A percentile compares a stretch with the other conserved stretches of the same genome.
Conservation (phyloP, 805 yeast species). For the Babjeviella inositovora region DNA sequence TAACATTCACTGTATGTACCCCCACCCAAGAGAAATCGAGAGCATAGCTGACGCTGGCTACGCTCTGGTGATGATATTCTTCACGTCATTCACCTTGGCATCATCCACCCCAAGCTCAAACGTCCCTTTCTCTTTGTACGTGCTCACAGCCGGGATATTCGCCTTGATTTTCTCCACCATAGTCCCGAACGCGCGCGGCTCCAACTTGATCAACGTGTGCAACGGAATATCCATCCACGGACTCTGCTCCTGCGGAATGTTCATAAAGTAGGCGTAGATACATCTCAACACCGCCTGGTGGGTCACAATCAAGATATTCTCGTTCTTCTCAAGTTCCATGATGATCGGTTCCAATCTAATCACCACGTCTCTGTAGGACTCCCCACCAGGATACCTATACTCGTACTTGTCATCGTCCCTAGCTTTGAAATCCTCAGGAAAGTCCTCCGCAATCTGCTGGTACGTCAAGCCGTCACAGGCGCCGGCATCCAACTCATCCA, state of each 20-base stretch:
- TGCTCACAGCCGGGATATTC: conserved; percentile 93
- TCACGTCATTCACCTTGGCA: too few relatives aligned
- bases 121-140: conserved; percentile 92
- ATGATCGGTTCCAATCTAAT: conserved; percentile 92
- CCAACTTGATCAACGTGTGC: conserved; percentile 85
- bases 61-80: too few relatives aligned
- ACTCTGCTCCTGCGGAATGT: conserved; percentile 90
- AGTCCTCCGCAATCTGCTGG: conserved; percentile 71
- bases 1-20: too few relatives aligned
- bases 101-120: conserved; percentile 39
- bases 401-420: conserved; percentile 93
- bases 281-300: conserved; percentile 97
- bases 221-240: conserved; percentile 99
- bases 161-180: conserved; percentile 84
- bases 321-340: conserved; percentile 97
- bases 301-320: conserved; percentile 86
- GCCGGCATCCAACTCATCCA: conserved; percentile 95
- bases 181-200: conserved; percentile 90
- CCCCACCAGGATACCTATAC: conserved; percentile 94
- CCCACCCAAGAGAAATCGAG: too few relatives aligned
- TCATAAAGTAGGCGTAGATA: conserved; percentile 95
- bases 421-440: conserved; percentile 91
- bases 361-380: conserved; percentile 89
- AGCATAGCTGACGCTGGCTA: too few relatives aligned
- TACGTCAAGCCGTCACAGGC: conserved; percentile 96